Evolutionary conservation across 306 rosid species (phyloP), one percentile per base, ranked within the genome.

Genomic region (Fragaria ananassa): DNA sequence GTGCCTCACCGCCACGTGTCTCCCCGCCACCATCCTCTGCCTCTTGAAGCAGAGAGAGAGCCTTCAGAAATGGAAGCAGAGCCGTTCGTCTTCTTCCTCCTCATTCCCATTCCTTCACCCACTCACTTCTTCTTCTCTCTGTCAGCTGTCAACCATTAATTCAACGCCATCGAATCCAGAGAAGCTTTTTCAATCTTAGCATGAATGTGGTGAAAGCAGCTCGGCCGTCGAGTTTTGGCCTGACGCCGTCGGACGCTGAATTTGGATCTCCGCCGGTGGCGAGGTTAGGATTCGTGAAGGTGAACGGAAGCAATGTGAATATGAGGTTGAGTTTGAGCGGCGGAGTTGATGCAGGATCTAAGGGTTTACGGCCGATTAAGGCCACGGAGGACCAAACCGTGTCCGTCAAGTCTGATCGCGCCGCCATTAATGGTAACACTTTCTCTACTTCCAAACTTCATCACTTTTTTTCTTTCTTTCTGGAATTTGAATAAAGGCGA

Each of bases 381-480:
- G 89, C 91, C 34, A 72, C 60, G 78, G 68, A 64, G 18, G 83
- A 72, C 9, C 50, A 2, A n/a, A 13, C 66, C 50, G 37, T 39
- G 29, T 72, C 66, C 21, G 6, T 72, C 8, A 53, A 31, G 35
- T 35, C 60, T 21, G 78, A 81, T 41, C 58, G 46, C 77, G 80
- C 85, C 54, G 79, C 82, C 50, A 18, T 83, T 81, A 78, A 87
- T 53, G 95, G 97, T 93, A 89, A 60, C 3, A n/a, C 44, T 41
- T 41, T 41, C 9, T 41, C 44, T 41, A 41, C 44, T 41, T 41
- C 1, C 44, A 41, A 6, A 6, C 44, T 41, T 41, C 0, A 7
- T 41, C 9, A 7, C 44, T 1, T 1, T 42, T 42, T 42, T 42
- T 6, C 0, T 39, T 65, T 60, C 2, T 6, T 18, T 50, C 63